phyloP scores from a whole-genome alignment of 371 early-diverging fungal genomes.

The Apophysomyces elegans region DNA sequence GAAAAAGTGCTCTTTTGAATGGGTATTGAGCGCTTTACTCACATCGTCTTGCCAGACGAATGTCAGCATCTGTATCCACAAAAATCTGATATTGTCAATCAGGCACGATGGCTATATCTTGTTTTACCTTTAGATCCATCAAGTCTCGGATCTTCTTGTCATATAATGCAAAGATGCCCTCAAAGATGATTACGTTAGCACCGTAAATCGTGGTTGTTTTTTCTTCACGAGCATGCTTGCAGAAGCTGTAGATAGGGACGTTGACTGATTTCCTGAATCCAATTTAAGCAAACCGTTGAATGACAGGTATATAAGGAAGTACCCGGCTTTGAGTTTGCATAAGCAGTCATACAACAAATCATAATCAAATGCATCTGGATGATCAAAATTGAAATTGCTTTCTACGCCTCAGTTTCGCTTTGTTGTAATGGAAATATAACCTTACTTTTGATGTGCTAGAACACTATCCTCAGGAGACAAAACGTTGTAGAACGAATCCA shows the following conservation, averaged over 20 bases:
- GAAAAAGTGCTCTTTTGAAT: background rate
- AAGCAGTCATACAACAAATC: conserved; percentile 75
- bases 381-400: conserved; percentile 83
- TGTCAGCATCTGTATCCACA: conserved; percentile 94
- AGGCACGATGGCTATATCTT: background rate
- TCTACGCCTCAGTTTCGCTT: background rate
- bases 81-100: conserved; percentile 61
- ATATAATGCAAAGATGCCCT: conserved; percentile 92
- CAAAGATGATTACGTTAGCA: conserved; percentile 92
- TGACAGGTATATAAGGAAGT: conserved; percentile 11
- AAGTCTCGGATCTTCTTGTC: conserved; percentile 77
- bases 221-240: conserved; percentile 74
- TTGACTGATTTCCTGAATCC: conserved; percentile 60
- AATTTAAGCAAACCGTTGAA: background rate
- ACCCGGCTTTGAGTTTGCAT: conserved; percentile 75
- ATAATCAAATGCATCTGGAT: conserved; percentile 83
- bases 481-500: conserved; percentile 94
- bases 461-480: conserved; percentile 76
- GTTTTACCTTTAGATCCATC: conserved; percentile 86
- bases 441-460: conserved; percentile 71
- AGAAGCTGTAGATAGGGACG: conserved; percentile 82
- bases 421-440: conserved; percentile 18
- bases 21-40: conserved; percentile 24
- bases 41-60: conserved; percentile 86
- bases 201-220: conserved; percentile 80